Conservation (phyloP, 331 rosid species). For the Malus hybrid region DNA sequence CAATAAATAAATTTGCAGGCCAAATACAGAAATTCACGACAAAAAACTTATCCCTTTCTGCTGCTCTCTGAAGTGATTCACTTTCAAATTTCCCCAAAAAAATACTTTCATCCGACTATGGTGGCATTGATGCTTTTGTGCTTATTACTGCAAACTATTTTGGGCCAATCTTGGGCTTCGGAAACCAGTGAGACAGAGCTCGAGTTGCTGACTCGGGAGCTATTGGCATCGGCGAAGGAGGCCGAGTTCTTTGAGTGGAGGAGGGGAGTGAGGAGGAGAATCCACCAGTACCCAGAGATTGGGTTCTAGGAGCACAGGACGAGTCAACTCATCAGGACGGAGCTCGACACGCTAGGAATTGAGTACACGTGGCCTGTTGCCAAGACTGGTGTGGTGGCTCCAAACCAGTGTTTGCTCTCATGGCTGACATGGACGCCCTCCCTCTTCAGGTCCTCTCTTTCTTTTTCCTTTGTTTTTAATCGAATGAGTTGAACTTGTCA, state of each 20-base stretch:
- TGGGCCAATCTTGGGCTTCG: background rate
- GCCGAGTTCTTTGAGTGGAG: conserved; percentile 20
- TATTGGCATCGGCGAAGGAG: conserved; percentile 12
- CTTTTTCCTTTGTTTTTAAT: too few species aligned
- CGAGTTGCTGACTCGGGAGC: background rate
- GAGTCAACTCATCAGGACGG: conserved; percentile 16
- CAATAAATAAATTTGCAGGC: background rate
- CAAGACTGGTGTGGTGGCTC: conserved; percentile 22
- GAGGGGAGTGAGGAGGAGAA: conserved; percentile 14
- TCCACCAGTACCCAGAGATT: conserved; percentile 13
- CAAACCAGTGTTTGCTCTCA: conserved; percentile 16
- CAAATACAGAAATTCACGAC: background rate
- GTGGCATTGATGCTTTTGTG: background rate
- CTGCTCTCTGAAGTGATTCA: background rate
- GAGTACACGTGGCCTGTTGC: conserved; percentile 29
- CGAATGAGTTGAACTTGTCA: background rate
- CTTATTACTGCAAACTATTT: background rate
- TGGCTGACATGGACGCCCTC: conserved; percentile 32
- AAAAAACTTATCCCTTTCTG: background rate
- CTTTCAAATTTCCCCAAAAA: background rate
- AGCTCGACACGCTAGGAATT: conserved; percentile 25
- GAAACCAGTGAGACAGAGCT: background rate
- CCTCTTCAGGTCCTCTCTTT: conserved; percentile 10
- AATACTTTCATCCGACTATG: too few species aligned
- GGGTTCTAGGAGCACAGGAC: conserved; percentile 8